Base-by-base conservation (phyloP, 108 stramenopile genomes). In the Nannochloropsis salina region DNA sequence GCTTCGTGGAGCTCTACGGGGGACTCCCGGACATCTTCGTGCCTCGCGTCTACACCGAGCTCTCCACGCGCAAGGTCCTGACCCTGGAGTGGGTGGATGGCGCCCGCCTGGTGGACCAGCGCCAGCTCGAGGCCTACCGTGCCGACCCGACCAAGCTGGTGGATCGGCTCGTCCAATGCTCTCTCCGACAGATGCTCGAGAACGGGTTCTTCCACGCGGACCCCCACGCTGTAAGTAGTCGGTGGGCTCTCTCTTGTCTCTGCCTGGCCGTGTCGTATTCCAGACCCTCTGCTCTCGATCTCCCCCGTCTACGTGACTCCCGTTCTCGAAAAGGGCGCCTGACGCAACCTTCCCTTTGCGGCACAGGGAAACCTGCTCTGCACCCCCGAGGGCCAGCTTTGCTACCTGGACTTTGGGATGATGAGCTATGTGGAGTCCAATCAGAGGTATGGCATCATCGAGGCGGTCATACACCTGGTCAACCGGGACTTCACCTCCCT, bases 331-430 rank as follows among this genome's bases (percentile, higher is more conserved):
- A 31, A 31, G 31, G 31, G 31, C 31, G 31, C 31, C 31, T 31
- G 31, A 31, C 31, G 31, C 31, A 31, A 31, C 31, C 31, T 31
- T 31, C 31, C 31, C 31, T 31, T 31, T 31, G 31, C 31, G 31
- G 31, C 15, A 42, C 93, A 92, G 44, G 95, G 97, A 1, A 97
- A 96, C 91, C 90, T 93, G 21, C 85, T 97, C 44, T 95, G 94
- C 4, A 93, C 93, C 80, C 87, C 90, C 8, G 93, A 95, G 84
- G 95, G 97, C 11, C 86, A 94, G 41, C 86, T 96, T 44, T 97
- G 95, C 89, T 96, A 96, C 86, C 89, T 96, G 8, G 97, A 97
- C 90, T 97, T 97, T 89, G 97, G 97, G 22, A 97, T 97, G 97
- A 95, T 97, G 93, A 92, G 92, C 47, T 97, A 96, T 86, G 96